These are phyloP conservation scores for Warburgia ugandensis DNA, from an alignment of 164 flowering plant species.

Conservation along the genomic window DNA sequence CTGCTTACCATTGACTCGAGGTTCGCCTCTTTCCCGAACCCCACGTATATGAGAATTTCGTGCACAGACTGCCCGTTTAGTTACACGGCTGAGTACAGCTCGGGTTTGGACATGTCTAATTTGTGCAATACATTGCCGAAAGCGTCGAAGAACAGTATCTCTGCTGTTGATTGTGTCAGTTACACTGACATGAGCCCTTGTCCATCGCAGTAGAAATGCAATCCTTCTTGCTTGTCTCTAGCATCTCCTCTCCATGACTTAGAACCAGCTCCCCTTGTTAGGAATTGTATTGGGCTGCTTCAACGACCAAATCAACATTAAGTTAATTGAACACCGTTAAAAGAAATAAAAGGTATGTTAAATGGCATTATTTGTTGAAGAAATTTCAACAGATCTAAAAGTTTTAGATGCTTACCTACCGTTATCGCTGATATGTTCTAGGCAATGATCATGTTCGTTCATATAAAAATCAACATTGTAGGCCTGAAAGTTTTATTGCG, in stretches of 20 bases:
- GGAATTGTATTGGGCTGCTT: slow-evolving; percentile 46
- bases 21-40: too few relatives aligned
- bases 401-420: slow-evolving; percentile 36
- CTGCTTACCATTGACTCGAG: too few relatives aligned
- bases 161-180: slow-evolving; percentile 20
- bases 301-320: neutral
- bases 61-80: too few relatives aligned
- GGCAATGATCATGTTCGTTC: slow-evolving; percentile 72
- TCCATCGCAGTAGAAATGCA: slow-evolving; percentile 59
- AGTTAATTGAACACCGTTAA: too few relatives aligned
- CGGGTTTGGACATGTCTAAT: slow-evolving; percentile 30
- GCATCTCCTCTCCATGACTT: slow-evolving; percentile 68
- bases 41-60: too few relatives aligned
- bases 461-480: slow-evolving; percentile 56
- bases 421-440: slow-evolving; percentile 45
- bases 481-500: slow-evolving; percentile 24
- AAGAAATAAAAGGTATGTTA: too few relatives aligned
- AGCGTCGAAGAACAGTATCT: slow-evolving; percentile 39
- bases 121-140: slow-evolving; percentile 36
- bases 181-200: slow-evolving; percentile 32
- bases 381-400: too few relatives aligned
- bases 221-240: slow-evolving; percentile 17
- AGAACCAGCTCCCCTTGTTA: slow-evolving; percentile 80
- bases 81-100: slow-evolving; percentile 1
- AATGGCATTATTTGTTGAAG: neutral